Evolutionary conservation across 768 basidiomycete genomes (phyloP), one percentile per base, ranked within the genome.

Genomic region (Phaeotremella fagi): DNA sequence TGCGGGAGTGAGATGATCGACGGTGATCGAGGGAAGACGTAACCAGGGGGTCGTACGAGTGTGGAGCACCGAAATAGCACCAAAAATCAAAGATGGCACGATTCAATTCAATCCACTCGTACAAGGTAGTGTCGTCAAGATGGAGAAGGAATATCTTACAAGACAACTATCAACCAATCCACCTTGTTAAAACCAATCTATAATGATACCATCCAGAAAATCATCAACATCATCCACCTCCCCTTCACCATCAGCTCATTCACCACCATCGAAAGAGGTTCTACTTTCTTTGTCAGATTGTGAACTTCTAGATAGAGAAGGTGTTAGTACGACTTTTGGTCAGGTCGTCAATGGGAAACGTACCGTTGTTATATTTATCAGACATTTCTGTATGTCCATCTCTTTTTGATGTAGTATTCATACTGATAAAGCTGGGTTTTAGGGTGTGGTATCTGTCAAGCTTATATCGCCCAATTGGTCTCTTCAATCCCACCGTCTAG

Each of bases 371-470:
- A 27, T 61, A n/a, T 61, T 61, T 36, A 61, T 61, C 48, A 47
- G 60, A 33, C 60, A 61, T 57, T 57, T 57, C 37, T 61, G 60
- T 61, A 36, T 54, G 60, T 54, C 3, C 44, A 25, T 23, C 6
- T 6, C 16, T 18, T 7, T 9, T 42, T 42, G 41, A 41, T 41
- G 22, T 20, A 12, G 20, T 41, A 35, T 35, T n/a, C 33, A 9
- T 35, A 20, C 20, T 41, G 38, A 41, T 18, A 41, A 52, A 20
- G 41, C 16, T 25, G 3, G 24, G 18, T 16, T 26, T 16, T 48
- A 66, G 64, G 61, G 64, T 66, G 64, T 45, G 48, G 46, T 1
- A 63, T 52, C 28, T 66, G 64, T 54, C 61, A 66, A 45, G 50
- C 27, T 2, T 63, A 67, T 35, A 44, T 57, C 3, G 28, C 37